These are phyloP conservation scores for Metschnikowia reukaufii DNA, from an alignment of 805 yeast species.

Conservation along the genomic window DNA sequence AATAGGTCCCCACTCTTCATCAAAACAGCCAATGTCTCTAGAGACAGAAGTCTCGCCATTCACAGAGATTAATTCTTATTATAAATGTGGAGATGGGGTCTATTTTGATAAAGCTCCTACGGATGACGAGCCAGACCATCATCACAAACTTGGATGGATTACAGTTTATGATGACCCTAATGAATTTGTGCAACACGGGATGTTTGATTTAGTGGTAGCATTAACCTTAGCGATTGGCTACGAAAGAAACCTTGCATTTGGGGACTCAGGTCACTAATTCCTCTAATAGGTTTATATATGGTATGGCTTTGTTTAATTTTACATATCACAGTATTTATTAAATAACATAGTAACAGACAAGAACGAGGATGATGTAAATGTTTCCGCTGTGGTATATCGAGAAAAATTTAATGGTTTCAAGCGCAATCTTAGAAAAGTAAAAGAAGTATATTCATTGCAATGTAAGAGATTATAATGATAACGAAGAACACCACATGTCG, in stretches of 20 bases:
- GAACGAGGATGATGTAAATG: too few relatives aligned
- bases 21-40: not conserved
- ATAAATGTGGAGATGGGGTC: constrained; percentile 57
- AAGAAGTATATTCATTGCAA: too few relatives aligned
- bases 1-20: constrained; percentile 1
- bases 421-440: too few relatives aligned
- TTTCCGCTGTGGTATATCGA: too few relatives aligned
- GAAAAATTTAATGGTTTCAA: too few relatives aligned
- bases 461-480: too few relatives aligned
- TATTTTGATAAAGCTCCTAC: constrained; percentile 40
- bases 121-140: constrained; percentile 61
- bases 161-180: constrained; percentile 52
- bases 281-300: too few relatives aligned
- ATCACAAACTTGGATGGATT: constrained; percentile 60
- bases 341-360: too few relatives aligned
- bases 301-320: too few relatives aligned
- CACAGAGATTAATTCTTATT: constrained; percentile 31
- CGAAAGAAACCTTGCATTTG: constrained; percentile 20
- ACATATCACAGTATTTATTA: too few relatives aligned
- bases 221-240: constrained; percentile 53
- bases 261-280: not conserved
- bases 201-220: constrained; percentile 57
- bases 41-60: constrained; percentile 13
- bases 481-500: too few relatives aligned
- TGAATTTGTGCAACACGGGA: constrained; percentile 28